Evolutionary conservation across 2,329 filamentous ascomycete genomes (phyloP).

Genomic region (Aspergillaceae sp.): DNA sequence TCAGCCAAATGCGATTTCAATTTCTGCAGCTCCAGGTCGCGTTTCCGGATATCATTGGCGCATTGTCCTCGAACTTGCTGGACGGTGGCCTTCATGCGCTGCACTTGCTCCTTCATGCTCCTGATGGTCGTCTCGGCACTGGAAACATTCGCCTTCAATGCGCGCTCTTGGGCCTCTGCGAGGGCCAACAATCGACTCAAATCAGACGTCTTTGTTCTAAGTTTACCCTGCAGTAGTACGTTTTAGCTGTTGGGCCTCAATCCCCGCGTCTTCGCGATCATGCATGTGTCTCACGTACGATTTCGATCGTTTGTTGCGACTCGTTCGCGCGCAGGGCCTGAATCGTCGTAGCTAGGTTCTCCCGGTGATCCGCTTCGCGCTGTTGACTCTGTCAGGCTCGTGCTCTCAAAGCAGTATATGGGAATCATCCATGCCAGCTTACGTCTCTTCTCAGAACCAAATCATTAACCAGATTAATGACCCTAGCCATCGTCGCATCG

Average conservation of each 20-base stretch:
- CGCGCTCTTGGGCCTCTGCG: conserved; percentile 61
- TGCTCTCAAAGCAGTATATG: neutral
- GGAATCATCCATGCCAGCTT: conserved; percentile 27
- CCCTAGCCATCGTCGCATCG: conserved; percentile 65
- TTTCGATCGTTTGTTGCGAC: conserved; percentile 61
- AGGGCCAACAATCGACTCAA: conserved; percentile 49
- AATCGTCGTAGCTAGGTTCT: conserved; percentile 70
- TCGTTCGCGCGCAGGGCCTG: conserved; percentile 67
- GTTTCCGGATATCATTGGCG: conserved; percentile 80
- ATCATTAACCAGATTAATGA: conserved; percentile 92
- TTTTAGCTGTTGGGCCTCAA: neutral
- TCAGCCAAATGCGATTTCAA: conserved; percentile 81
- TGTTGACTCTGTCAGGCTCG: conserved; percentile 29
- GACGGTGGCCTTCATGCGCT: conserved; percentile 67
- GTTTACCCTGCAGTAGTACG: conserved; percentile 36
- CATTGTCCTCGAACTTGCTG: conserved; percentile 79
- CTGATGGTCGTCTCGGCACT: conserved; percentile 65
- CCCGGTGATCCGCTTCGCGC: conserved; percentile 83
- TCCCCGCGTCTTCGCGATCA: conserved; percentile 2
- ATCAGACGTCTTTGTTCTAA: conserved; percentile 48
- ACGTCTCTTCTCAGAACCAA: conserved; percentile 84
- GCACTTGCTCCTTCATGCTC: conserved; percentile 74
- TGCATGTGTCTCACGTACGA: conserved; percentile 39
- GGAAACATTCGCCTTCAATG: conserved; percentile 60
- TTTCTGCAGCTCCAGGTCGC: conserved; percentile 79